Evolutionary conservation across 441 rosid species (phyloP).

Genomic region (Pelargonium cotyledonis): DNA sequence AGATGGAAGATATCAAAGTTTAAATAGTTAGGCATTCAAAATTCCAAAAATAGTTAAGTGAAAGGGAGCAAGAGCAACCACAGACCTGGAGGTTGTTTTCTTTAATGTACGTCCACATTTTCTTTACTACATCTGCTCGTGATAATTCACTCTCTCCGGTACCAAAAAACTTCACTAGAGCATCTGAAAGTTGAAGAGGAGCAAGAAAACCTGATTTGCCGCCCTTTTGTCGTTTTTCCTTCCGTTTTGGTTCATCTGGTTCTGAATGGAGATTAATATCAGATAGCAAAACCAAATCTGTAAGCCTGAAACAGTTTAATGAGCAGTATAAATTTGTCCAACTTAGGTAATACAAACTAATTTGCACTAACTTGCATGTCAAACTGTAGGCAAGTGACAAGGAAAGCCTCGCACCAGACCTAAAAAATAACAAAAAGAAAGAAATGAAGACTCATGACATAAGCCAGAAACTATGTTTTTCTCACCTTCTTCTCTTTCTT

Average conservation of each 20-base stretch:
- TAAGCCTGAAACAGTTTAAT: background rate
- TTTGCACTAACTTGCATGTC: too few species aligned
- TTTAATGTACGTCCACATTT: conserved; percentile 70
- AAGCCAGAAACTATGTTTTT: background rate
- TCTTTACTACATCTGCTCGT: conserved; percentile 51
- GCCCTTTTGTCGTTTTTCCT: conserved; percentile 50
- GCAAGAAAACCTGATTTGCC: conserved; percentile 47
- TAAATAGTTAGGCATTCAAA: background rate
- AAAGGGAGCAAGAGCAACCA: background rate
- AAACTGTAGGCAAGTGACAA: conserved; percentile 1
- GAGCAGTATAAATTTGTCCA: background rate
- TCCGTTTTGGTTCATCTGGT: conserved; percentile 32
- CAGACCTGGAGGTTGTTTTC: conserved; percentile 63
- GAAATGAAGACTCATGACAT: background rate
- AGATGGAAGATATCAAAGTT: too few species aligned
- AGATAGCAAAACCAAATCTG: background rate
- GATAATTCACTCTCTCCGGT: conserved; percentile 55
- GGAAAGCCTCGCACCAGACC: background rate
- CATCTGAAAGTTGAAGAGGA: conserved; percentile 60
- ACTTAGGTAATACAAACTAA: background rate
- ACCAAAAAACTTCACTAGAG: conserved; percentile 55
- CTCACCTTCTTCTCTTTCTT: conserved; percentile 38
- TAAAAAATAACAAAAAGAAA: conserved; percentile 13
- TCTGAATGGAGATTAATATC: background rate
- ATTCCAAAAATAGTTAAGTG: background rate